phyloP scores from a whole-genome alignment of 2,329 filamentous ascomycete genomes.

The Calonectria leucothoes region DNA sequence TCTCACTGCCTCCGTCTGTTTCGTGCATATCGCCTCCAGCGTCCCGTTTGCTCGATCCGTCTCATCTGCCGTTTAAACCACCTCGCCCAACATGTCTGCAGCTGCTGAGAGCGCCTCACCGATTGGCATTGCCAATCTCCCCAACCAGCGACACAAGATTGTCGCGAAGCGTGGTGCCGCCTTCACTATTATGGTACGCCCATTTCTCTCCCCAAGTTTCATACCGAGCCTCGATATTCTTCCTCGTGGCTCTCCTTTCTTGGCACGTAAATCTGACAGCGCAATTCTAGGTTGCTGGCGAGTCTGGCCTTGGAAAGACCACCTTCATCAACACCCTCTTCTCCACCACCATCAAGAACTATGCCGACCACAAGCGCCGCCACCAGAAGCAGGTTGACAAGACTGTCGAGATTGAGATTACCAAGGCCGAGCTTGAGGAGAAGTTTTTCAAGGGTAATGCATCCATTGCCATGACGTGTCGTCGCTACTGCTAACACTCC shows the following conservation, averaged over 20 bases:
- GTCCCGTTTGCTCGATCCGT: conserved; percentile 6
- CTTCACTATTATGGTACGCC: conserved; percentile 96
- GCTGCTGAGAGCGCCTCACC: conserved; percentile 72
- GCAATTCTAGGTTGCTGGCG: conserved; percentile 84
- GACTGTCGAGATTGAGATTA: conserved; percentile 99
- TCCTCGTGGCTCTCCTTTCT: conserved; percentile 9
- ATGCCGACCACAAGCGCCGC: conserved; percentile 98
- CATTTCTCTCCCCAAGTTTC: not conserved
- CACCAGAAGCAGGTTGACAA: conserved; percentile 99
- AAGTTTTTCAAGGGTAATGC: conserved; percentile 98
- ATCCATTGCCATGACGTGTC: conserved; percentile 12
- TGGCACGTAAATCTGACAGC: conserved; percentile 24
- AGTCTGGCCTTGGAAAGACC: conserved; percentile 98
- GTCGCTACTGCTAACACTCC: conserved; percentile 32
- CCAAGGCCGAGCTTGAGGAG: conserved; percentile 99
- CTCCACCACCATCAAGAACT: conserved; percentile 99
- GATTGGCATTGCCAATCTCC: conserved; percentile 80
- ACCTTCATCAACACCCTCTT: conserved; percentile 99
- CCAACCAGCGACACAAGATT: conserved; percentile 81
- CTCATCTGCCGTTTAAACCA: conserved; percentile 8
- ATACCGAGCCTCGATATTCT: not conserved
- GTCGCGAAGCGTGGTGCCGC: conserved; percentile 89
- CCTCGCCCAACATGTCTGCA: conserved; percentile 60
- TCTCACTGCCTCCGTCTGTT: conserved; percentile 35
- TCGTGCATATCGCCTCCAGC: conserved; percentile 24